Evolutionary conservation across 176 grass and related monocot species (phyloP).

Genomic region (Avena insularis): DNA sequence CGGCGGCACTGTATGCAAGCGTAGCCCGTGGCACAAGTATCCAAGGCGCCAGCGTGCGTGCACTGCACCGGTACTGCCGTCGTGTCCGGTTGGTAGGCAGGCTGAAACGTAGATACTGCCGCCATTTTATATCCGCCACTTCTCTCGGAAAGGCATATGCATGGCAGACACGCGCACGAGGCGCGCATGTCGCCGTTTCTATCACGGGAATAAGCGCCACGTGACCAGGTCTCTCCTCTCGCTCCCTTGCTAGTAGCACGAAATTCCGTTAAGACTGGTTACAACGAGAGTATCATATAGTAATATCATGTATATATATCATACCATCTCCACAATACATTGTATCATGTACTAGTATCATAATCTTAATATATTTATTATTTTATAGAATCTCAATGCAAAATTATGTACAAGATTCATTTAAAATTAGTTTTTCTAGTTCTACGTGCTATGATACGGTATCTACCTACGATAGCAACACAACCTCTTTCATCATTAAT

Average conservation of each 20-base stretch:
- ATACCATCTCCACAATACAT: too few species aligned
- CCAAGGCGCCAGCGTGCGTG: slow-evolving; percentile 27
- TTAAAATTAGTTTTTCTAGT: too few species aligned
- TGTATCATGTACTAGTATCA: too few species aligned
- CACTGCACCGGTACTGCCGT: neutral
- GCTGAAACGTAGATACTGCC: neutral
- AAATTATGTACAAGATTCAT: too few species aligned
- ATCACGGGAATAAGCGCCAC: neutral
- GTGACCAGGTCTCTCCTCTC: neutral
- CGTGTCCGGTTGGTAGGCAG: slow-evolving; percentile 19
- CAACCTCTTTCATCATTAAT: too few species aligned
- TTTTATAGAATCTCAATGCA: too few species aligned
- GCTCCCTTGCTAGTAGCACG: neutral
- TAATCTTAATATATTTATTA: too few species aligned
- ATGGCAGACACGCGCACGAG: neutral
- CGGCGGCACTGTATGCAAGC: neutral
- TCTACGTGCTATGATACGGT: too few species aligned
- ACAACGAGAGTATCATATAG: too few species aligned
- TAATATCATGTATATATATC: too few species aligned
- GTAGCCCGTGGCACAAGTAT: slow-evolving; percentile 24
- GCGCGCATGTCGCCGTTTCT: neutral
- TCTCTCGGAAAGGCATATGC: neutral
- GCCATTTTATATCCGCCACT: neutral
- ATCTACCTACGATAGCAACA: too few species aligned
- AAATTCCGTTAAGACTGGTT: neutral